A percentile compares a stretch with the other conserved stretches of the same genome.
phyloP scores from a whole-genome alignment of 192 early-diverging fungal genomes.

The Umbelopsis ramanniana region DNA sequence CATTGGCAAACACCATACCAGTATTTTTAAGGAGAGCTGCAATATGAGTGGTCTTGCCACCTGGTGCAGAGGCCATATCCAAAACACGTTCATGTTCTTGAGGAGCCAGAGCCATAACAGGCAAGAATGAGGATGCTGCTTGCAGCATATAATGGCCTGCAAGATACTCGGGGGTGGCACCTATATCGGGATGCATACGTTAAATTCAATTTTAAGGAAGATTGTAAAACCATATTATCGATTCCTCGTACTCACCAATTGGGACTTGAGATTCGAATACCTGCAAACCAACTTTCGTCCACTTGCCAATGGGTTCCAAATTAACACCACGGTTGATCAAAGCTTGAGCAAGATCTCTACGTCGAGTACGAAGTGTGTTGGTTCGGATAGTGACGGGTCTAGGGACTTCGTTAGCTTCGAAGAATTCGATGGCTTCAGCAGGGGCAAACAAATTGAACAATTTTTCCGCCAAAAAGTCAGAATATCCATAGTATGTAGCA shows the following conservation, averaged over 20 bases:
- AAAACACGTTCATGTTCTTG: constrained; percentile 93
- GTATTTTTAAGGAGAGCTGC: constrained; percentile 97
- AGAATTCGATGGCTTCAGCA: constrained; percentile 94
- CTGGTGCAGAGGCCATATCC: constrained; percentile 98
- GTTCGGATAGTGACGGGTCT: constrained; percentile 96
- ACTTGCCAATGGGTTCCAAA: constrained; percentile 97
- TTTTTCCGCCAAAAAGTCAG: constrained; percentile 88
- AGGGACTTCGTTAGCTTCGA: constrained; percentile 97
- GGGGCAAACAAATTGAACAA: constrained; percentile 91
- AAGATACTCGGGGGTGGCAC: constrained; percentile 98
- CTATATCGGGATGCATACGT: constrained; percentile 32
- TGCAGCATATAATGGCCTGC: constrained; percentile 99
- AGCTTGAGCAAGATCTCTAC: constrained; percentile 93
- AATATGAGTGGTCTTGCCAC: constrained; percentile 97
- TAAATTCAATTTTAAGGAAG: too few species aligned
- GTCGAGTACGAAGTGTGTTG: constrained; percentile 93
- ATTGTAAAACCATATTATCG: background rate
- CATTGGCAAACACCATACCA: constrained; percentile 96
- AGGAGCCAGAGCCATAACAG: constrained; percentile 94
- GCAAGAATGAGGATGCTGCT: constrained; percentile 96
- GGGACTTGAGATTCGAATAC: constrained; percentile 96
- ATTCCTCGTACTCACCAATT: constrained; percentile 60
- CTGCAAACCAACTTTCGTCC: constrained; percentile 97
- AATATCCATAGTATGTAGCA: constrained; percentile 94
- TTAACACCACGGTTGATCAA: constrained; percentile 96